phyloP scores from a whole-genome alignment of 257 asterid species.

The Petunia secreta region DNA sequence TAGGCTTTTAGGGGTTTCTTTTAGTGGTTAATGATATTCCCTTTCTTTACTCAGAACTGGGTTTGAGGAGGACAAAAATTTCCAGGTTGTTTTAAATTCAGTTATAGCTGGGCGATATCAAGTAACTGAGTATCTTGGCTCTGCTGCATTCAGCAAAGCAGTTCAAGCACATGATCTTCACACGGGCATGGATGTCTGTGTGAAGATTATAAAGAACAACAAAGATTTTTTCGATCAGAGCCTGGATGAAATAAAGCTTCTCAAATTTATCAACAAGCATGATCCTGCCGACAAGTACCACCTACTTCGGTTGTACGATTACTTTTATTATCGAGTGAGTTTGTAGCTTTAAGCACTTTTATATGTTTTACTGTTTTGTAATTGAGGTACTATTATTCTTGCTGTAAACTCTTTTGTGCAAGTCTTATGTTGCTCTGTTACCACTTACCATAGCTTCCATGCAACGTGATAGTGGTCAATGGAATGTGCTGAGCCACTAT shows the following conservation, averaged over 20 bases:
- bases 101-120: slow-evolving; percentile 43
- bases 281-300: slow-evolving; percentile 44
- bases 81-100: slow-evolving; percentile 38
- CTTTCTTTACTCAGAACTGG: slow-evolving; percentile 35
- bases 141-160: slow-evolving; percentile 45
- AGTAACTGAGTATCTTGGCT: slow-evolving; percentile 44
- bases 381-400: not conserved
- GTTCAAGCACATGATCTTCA: slow-evolving; percentile 45
- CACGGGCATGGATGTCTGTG: slow-evolving; percentile 42
- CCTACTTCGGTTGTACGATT: slow-evolving; percentile 40
- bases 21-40: not conserved
- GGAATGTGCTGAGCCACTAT: not conserved
- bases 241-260: slow-evolving; percentile 42
- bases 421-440: not conserved
- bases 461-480: slow-evolving; percentile 3
- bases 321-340: slow-evolving; percentile 40
- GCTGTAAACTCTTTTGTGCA: not conserved
- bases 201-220: slow-evolving; percentile 41
- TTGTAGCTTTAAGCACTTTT: not conserved
- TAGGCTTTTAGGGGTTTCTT: not conserved
- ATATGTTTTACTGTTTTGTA: not conserved
- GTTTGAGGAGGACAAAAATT: slow-evolving; percentile 42
- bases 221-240: slow-evolving; percentile 45
- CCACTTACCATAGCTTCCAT: slow-evolving; percentile 3
- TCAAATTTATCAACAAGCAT: slow-evolving; percentile 42